Base-by-base conservation (phyloP, 2,329 filamentous ascomycete species). In the Exophiala sideris region DNA sequence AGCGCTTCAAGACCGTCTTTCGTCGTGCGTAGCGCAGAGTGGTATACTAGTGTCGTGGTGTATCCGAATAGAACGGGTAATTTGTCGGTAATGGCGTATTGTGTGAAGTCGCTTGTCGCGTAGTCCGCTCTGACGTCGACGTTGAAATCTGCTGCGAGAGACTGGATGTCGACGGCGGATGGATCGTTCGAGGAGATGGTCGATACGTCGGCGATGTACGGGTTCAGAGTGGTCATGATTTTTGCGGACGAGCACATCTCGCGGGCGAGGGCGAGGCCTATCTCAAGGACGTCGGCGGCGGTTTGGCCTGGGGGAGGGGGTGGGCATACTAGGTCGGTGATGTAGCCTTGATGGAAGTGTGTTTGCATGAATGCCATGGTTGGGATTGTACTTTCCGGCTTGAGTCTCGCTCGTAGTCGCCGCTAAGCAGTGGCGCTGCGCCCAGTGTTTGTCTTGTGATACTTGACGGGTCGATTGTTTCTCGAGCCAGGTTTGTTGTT, bases 21-120 rank as follows among this genome's bases (percentile, higher is more conserved):
- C 2, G 52, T 62, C 18, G 21, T 21, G 10, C 56, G 48, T 36
- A 58, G 57, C 9, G 54, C 58, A n/a, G 34, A 50, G 14, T 54
- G 50, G 40, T 58, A 61, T 6, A 57, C 53, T 29, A 61, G 35
- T 4, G 62, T 56, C n/a, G 53, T 57, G 4, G 45, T 45, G 33
- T 50, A 54, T 5, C 60, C 60, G 14, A 50, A 46, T 5, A 56
- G 16, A 10, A 61, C 47, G 29, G 29, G 51, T 18, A 64, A 35
- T 49, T 62, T 62, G 45, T 64, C 62, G 12, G 50, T 59, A 52
- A 64, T 64, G 16, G 57, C 58, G 52, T 59, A 64, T 32, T 64
- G 62, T 11, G 41, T 35, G 35, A 58, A 64, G 11, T 52, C 50
- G 44, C 50, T 50, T 16, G 44, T 33, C 14, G 47, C 57, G 40